phyloP scores from a whole-genome alignment of 2,329 filamentous ascomycete genomes.

The Apiospora kogelbergensis region DNA sequence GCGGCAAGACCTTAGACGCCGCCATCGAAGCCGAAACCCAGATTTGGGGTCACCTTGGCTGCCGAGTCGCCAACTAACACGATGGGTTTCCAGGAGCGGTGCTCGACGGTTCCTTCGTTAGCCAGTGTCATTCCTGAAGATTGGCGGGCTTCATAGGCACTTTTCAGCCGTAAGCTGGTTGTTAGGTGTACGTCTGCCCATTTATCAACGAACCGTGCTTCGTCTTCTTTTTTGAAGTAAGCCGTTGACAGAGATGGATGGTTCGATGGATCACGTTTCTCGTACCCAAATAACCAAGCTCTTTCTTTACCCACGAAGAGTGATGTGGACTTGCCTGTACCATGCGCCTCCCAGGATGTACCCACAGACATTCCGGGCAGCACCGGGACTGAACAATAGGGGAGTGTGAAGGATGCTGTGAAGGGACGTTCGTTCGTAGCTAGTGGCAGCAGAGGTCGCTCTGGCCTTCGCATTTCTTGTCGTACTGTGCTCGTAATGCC shows the following conservation, averaged over 20 bases:
- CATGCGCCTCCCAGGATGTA: constrained; percentile 5
- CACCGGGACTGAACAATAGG: background rate
- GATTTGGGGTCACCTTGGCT: constrained; percentile 3
- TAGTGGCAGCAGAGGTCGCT: background rate
- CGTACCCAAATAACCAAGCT: constrained; percentile 8
- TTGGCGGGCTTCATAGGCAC: background rate
- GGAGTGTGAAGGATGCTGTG: background rate
- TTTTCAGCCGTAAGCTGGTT: background rate
- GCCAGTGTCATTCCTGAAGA: background rate
- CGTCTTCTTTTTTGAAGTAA: constrained; percentile 1
- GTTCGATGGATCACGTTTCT: background rate
- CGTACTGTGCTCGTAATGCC: constrained; percentile 29
- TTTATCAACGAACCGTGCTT: background rate
- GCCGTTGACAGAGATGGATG: too few species aligned
- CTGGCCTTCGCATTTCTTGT: background rate
- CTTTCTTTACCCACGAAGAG: background rate
- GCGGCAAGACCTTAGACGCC: background rate
- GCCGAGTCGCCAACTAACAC: constrained; percentile 11
- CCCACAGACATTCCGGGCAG: background rate
- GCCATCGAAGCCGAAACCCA: constrained; percentile 6
- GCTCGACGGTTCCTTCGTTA: constrained; percentile 4
- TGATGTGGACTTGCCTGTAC: background rate
- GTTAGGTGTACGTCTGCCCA: constrained; percentile 7
- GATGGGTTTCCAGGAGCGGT: constrained; percentile 2
- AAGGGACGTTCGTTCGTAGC: background rate